Evolutionary conservation across 768 basidiomycete genomes (phyloP).

Genomic region (Lactarius sanguifluus): DNA sequence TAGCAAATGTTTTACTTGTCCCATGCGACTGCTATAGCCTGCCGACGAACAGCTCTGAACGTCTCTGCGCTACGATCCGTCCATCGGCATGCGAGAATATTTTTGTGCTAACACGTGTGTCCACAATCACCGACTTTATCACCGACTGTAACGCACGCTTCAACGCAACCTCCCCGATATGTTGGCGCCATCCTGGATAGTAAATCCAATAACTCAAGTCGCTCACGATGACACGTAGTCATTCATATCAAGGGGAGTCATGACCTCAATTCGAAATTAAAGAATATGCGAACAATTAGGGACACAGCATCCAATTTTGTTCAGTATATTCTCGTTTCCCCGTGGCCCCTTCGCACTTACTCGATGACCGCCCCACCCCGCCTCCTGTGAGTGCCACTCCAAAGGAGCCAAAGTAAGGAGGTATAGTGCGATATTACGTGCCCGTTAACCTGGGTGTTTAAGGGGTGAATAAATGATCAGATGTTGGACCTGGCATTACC

Average conservation of each 20-base stretch:
- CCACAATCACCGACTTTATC: neutral
- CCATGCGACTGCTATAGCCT: neutral
- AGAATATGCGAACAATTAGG: conserved; percentile 4
- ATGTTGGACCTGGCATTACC: conserved; percentile 12
- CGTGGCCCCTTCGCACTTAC: neutral
- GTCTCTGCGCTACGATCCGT: neutral
- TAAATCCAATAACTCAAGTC: neutral
- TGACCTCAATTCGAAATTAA: conserved; percentile 2
- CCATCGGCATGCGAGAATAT: neutral
- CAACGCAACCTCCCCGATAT: neutral
- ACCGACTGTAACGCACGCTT: neutral
- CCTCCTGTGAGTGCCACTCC: neutral
- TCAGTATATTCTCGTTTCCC: conserved; percentile 2
- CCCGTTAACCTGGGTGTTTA: neutral
- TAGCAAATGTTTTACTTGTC: neutral
- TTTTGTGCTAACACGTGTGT: neutral
- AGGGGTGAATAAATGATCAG: conserved; percentile 15
- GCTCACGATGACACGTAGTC: conserved; percentile 6
- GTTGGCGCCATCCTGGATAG: neutral
- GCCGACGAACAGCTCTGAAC: neutral
- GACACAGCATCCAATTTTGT: neutral
- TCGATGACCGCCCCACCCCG: neutral
- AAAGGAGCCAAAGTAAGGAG: neutral
- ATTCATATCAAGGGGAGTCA: conserved; percentile 5
- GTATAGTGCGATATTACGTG: neutral